Evolutionary conservation across 768 basidiomycete genomes (phyloP).

Genomic region (Russula sp.): DNA sequence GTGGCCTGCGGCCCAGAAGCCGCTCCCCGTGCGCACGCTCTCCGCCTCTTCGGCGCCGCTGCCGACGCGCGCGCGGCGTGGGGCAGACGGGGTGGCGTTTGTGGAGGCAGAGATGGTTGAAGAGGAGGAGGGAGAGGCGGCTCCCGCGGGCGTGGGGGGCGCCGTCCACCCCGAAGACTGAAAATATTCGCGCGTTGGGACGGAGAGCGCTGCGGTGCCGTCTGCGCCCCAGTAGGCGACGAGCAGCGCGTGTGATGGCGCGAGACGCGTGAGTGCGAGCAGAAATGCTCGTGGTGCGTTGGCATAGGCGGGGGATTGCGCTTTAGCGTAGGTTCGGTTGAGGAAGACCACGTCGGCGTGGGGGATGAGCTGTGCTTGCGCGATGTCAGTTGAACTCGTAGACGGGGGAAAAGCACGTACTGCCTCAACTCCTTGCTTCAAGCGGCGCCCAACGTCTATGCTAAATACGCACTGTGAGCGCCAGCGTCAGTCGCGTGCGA

Average conservation of each 20-base stretch:
- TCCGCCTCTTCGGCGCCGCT: conserved; percentile 30
- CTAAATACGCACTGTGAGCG: conserved; percentile 77
- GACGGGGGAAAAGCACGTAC: conserved; percentile 39
- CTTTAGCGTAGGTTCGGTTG: conserved; percentile 63
- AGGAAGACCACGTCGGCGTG: conserved; percentile 82
- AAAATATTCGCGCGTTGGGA: conserved; percentile 82
- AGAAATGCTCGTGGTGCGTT: conserved; percentile 70
- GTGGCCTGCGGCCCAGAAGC: conserved; percentile 62
- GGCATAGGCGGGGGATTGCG: conserved; percentile 52
- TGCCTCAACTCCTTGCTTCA: conserved; percentile 72
- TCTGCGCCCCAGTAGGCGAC: conserved; percentile 76
- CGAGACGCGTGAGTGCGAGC: conserved; percentile 61
- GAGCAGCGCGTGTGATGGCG: conserved; percentile 70
- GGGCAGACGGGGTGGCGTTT: background rate
- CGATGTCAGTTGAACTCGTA: background rate
- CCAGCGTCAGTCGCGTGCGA: conserved; percentile 81
- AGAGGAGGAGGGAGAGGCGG: conserved; percentile 25
- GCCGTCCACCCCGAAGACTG: conserved; percentile 81
- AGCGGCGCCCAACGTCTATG: conserved; percentile 70
- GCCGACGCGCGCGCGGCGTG: conserved; percentile 1
- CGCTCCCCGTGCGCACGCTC: conserved; percentile 62
- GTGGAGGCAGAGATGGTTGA: conserved; percentile 16
- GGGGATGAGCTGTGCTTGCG: conserved; percentile 56
- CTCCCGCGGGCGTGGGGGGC: conserved; percentile 30
- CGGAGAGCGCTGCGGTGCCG: conserved; percentile 72